Percentiles rank a stretch among this genome's conserved stretches.
These are phyloP conservation scores for Diospyros kaki DNA, from an alignment of 148 eudicot genomes.

Conservation along the genomic window DNA sequence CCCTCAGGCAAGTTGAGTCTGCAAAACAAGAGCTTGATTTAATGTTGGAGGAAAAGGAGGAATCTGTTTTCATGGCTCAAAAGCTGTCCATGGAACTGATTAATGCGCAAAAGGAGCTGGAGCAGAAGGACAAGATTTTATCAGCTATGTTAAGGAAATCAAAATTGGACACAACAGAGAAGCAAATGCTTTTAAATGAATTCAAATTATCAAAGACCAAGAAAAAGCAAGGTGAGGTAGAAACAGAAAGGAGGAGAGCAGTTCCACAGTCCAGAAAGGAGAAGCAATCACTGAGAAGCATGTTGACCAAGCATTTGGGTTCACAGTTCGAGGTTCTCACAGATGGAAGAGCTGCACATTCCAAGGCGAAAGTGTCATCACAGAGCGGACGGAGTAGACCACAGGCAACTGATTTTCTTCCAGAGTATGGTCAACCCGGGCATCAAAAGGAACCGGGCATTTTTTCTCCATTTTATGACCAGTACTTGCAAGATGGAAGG, in stretches of 20 bases:
- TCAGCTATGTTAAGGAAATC: conserved; percentile 77
- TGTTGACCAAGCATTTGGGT: conserved; percentile 52
- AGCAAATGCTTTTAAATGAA: conserved; percentile 63
- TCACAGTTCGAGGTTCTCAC: conserved; percentile 32
- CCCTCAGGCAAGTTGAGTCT: conserved; percentile 68
- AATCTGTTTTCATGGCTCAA: conserved; percentile 55
- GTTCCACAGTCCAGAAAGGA: conserved; percentile 48
- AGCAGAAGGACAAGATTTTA: conserved; percentile 76
- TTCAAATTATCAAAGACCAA: conserved; percentile 52
- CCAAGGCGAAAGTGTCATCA: conserved; percentile 18
- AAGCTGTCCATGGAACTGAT: conserved; percentile 64
- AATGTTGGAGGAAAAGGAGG: conserved; percentile 69
- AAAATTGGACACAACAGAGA: conserved; percentile 54
- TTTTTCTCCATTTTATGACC: conserved; percentile 27
- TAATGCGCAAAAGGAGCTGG: conserved; percentile 54
- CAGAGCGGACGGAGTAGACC: conserved; percentile 24
- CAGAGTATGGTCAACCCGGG: conserved; percentile 38
- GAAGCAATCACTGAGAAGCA: conserved; percentile 55
- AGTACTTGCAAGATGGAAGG: conserved; percentile 26
- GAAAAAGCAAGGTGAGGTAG: conserved; percentile 52
- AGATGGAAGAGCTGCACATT: conserved; percentile 21
- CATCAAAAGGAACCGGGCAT: conserved; percentile 26
- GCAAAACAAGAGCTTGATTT: conserved; percentile 58
- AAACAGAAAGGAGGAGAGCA: conserved; percentile 38
- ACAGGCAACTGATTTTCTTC: conserved; percentile 18